Percentiles rank a stretch among this genome's conserved stretches.
These are phyloP conservation scores for Salicornia ramosissima DNA, from an alignment of 148 eudicot species.

Conservation along the genomic window DNA sequence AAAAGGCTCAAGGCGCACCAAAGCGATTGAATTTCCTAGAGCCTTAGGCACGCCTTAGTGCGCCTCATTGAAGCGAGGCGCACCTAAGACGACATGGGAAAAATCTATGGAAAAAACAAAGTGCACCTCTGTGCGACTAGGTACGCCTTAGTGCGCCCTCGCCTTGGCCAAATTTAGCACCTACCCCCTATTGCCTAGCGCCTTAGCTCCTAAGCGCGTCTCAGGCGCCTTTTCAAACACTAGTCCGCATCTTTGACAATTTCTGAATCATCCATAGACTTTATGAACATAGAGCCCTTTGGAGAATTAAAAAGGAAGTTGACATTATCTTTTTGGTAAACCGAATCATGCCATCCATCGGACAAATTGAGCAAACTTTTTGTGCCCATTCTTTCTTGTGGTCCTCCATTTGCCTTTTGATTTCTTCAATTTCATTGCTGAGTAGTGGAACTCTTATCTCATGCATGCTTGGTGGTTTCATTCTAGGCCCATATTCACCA, in stretches of 20 bases:
- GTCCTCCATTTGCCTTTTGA: neutral
- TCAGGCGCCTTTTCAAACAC: too few relatives aligned
- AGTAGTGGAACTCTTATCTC: slow-evolving; percentile 15
- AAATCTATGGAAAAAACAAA: too few relatives aligned
- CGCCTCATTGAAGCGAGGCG: too few relatives aligned
- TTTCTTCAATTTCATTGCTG: neutral
- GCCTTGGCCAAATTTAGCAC: too few relatives aligned
- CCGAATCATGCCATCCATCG: slow-evolving; percentile 18
- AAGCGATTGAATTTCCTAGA: too few relatives aligned
- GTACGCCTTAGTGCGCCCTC: too few relatives aligned
- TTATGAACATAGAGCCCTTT: slow-evolving; percentile 11
- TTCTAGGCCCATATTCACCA: slow-evolving; percentile 9
- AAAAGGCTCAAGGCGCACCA: too few relatives aligned
- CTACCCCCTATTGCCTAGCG: too few relatives aligned
- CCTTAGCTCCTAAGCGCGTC: too few relatives aligned
- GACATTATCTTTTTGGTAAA: slow-evolving; percentile 2
- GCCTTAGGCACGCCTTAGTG: too few relatives aligned
- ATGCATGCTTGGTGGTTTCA: slow-evolving; percentile 16
- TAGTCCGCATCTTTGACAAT: slow-evolving; percentile 5
- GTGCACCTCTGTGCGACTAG: too few relatives aligned
- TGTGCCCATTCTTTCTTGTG: slow-evolving; percentile 6
- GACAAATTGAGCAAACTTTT: slow-evolving; percentile 9
- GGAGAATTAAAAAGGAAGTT: slow-evolving; percentile 16
- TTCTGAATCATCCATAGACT: slow-evolving; percentile 15
- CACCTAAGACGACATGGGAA: too few relatives aligned